phyloP scores from a whole-genome alignment of 441 rosid species.

The Syzygium syzygioides region DNA sequence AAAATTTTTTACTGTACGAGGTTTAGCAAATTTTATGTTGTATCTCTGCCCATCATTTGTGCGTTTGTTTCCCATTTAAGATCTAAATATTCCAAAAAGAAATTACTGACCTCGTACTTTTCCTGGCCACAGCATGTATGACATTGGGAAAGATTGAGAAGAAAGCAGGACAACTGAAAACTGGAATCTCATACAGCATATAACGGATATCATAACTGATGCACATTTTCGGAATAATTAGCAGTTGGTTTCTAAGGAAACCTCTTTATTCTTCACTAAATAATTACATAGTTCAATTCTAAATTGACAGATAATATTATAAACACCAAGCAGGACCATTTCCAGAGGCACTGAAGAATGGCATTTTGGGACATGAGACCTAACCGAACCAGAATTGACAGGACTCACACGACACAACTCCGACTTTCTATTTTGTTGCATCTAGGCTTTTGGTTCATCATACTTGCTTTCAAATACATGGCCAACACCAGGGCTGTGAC shows the following conservation, averaged over 20 bases:
- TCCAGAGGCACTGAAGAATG: neutral
- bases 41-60: neutral
- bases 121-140: neutral
- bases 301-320: neutral
- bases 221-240: neutral
- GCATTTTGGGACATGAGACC: neutral
- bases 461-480: neutral
- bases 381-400: neutral
- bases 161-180: neutral
- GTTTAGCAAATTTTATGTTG: neutral
- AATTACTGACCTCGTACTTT: neutral
- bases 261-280: neutral
- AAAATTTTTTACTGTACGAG: no score
- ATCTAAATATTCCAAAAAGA: neutral
- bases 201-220: neutral
- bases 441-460: neutral
- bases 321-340: neutral
- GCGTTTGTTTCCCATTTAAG: neutral
- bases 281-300: neutral
- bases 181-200: neutral
- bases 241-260: neutral
- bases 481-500: constrained; percentile 43
- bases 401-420: neutral
- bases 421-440: neutral
- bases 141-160: neutral